Evolutionary conservation across 495 filamentous ascomycete genomes (phyloP), one percentile per base, ranked within the genome.

Genomic region (Penicillium chermesinum): DNA sequence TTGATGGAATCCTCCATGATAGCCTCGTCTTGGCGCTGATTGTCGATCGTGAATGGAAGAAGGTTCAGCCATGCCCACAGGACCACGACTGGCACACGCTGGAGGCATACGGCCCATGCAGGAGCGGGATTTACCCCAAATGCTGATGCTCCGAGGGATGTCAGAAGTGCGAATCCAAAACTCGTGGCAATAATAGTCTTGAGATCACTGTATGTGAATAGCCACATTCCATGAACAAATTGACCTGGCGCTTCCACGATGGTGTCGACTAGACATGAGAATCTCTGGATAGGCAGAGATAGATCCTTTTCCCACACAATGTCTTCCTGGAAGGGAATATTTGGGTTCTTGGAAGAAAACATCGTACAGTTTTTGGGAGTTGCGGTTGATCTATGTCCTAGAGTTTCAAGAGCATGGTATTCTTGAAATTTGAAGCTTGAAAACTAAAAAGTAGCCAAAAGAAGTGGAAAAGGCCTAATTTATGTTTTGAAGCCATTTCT

Each of bases 1-100:
- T 85, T 85, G 52, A 78, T 33, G 7, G 9, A 21, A 33, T 55
- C 48, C 36, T 52, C 53, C 10, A 40, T 17, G 32, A 38, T 32
- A 8, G 53, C 51, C 15, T 43, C 43, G 0, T 32, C 36, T 7
- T 46, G 37, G 7, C 49, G 49, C 34, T 52, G 49, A 20, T 56
- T 52, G 17, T 41, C 44, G 8, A 56, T 13, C 37, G 40, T 45
- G 30, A 56, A 48, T n/a, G 38, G 14, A 20, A 56, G 41, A 8
- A 56, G 36, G 39, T 54, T 50, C 19, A 48, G 20, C 47, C 41
- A 54, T 33, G 9, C 16, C 18, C 12, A 46, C 4, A 32, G 9
- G 8, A 25, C 13, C 18, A 46, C 15, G 4, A 38, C 12, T 14
- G 44, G 6, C 5, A 38, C 13, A 2, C 35, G 19, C 12, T 10